phyloP scores from a whole-genome alignment of 805 yeast species.

The Candida verbasci region DNA sequence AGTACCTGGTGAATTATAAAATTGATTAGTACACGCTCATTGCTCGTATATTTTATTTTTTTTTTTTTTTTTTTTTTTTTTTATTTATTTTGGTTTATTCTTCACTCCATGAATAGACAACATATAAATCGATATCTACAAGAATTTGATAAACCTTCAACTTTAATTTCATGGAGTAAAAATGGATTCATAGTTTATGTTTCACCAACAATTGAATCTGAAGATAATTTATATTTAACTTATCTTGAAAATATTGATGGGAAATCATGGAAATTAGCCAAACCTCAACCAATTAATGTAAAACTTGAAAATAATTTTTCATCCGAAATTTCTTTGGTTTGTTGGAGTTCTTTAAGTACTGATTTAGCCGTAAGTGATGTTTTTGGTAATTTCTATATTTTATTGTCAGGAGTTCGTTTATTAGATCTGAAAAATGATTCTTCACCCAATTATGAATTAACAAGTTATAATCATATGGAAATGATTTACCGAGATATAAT shows the following conservation, averaged over 20 bases:
- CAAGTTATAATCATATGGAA: slow-evolving; percentile 44
- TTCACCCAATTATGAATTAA: slow-evolving; percentile 39
- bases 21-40: too few relatives aligned
- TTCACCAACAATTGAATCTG: slow-evolving; percentile 26
- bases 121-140: slow-evolving; percentile 5
- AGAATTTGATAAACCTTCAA: slow-evolving; percentile 7
- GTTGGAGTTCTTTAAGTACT: slow-evolving; percentile 77
- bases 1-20: slow-evolving; percentile 72
- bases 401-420: slow-evolving; percentile 40
- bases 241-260: slow-evolving; percentile 76
- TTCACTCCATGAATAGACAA: slow-evolving; percentile 1
- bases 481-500: slow-evolving; percentile 43
- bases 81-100: background rate
- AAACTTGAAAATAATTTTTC: slow-evolving; percentile 20
- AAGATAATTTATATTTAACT: slow-evolving; percentile 49
- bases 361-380: slow-evolving; percentile 79
- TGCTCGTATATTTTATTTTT: slow-evolving; percentile 1
- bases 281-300: slow-evolving; percentile 38
- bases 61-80: background rate
- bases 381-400: slow-evolving; percentile 51
- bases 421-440: slow-evolving; percentile 18
- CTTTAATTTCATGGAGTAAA: slow-evolving; percentile 67
- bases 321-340: slow-evolving; percentile 42
- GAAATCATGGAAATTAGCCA: slow-evolving; percentile 68
- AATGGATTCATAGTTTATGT: slow-evolving; percentile 80